phyloP scores from a whole-genome alignment of 495 filamentous ascomycete genomes.

The Bryoglossum gracile region DNA sequence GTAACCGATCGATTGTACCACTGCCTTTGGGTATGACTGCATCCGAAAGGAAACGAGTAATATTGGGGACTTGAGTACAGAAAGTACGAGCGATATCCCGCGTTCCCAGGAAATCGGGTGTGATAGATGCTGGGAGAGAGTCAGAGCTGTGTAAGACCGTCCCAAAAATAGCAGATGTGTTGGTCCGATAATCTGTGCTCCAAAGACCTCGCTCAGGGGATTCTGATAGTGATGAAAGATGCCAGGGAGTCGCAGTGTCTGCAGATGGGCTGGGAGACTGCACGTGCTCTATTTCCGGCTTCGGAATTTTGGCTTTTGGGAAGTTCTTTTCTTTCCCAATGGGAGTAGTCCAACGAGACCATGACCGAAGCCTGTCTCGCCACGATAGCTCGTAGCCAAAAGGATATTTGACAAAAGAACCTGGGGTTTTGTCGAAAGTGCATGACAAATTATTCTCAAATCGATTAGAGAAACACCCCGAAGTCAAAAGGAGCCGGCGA shows the following conservation, averaged over 20 bases:
- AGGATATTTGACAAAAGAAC: constrained; percentile 9
- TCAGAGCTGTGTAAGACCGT: constrained; percentile 7
- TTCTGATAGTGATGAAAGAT: no score
- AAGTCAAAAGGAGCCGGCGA: constrained; percentile 36
- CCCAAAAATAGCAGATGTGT: constrained; percentile 15
- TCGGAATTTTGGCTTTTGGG: neutral
- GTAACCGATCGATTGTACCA: neutral
- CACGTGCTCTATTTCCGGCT: no score
- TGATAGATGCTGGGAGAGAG: neutral
- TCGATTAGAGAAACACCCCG: constrained; percentile 23
- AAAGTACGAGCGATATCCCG: neutral
- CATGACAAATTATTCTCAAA: neutral
- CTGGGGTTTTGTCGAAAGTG: neutral
- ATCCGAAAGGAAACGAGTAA: constrained; percentile 5
- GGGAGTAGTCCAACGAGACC: constrained; percentile 31
- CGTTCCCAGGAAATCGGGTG: neutral
- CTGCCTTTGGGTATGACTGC: neutral
- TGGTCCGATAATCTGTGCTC: neutral
- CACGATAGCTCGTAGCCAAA: constrained; percentile 29
- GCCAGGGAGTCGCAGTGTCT: no score
- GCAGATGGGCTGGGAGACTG: no score
- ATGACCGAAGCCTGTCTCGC: constrained; percentile 34
- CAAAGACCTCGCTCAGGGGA: constrained; percentile 3
- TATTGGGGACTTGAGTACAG: constrained; percentile 11
- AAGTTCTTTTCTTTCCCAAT: neutral